Conservation (phyloP, 2,329 filamentous ascomycete species). For the Monilinia polystroma region DNA sequence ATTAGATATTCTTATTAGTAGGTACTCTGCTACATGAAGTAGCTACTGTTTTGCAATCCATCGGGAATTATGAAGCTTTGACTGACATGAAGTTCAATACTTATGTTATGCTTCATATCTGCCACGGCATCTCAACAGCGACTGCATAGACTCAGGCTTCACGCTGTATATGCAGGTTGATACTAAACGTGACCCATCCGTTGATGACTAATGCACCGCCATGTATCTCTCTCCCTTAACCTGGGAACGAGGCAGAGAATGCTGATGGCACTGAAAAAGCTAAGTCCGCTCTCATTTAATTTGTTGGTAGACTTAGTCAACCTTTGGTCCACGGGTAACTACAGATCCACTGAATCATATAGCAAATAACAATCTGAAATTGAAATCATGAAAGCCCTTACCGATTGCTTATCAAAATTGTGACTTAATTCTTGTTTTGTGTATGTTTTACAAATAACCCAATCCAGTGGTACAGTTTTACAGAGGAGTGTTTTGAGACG, state of each 20-base stretch:
- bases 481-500: neutral
- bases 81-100: neutral
- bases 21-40: neutral
- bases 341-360: neutral
- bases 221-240: neutral
- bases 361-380: neutral
- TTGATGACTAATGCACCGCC: neutral
- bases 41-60: neutral
- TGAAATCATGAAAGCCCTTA: neutral
- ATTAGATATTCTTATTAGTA: slow-evolving; percentile 14
- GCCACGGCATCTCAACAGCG: neutral
- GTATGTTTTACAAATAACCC: neutral
- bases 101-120: neutral
- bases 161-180: neutral
- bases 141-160: neutral
- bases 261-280: slow-evolving; percentile 2
- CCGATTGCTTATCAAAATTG: neutral
- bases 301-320: neutral
- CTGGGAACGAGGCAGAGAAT: neutral
- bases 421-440: neutral
- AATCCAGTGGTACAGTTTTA: neutral
- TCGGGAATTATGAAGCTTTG: neutral
- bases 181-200: neutral
- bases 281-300: slow-evolving; percentile 17
- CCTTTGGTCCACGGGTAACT: neutral